Evolutionary conservation across 495 filamentous ascomycete species (phyloP).

Genomic region (Cudoniella acicularis): DNA sequence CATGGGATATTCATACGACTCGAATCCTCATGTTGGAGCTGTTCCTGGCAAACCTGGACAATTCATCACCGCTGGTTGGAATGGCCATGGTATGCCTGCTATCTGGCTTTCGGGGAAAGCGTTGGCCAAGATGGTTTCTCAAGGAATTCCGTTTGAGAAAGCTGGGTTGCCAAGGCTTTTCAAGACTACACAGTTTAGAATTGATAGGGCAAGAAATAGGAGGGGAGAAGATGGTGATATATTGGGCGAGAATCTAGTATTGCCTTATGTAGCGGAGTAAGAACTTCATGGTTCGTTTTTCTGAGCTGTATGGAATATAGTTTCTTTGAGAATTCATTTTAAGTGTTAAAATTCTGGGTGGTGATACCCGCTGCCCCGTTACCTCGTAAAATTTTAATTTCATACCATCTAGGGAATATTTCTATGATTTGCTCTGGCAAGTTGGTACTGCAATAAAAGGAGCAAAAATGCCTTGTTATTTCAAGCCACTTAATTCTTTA

Average conservation of each 20-base stretch:
- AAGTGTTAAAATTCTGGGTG: too few relatives aligned
- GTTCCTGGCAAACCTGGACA: constrained; percentile 40
- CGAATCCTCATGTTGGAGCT: constrained; percentile 20
- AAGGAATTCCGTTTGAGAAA: constrained; percentile 34
- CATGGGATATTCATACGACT: constrained; percentile 45
- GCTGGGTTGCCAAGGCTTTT: constrained; percentile 36
- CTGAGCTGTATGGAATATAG: too few relatives aligned
- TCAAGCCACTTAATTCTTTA: too few relatives aligned
- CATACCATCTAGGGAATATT: too few relatives aligned
- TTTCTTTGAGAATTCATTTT: too few relatives aligned
- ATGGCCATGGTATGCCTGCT: constrained; percentile 52
- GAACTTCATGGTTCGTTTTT: too few relatives aligned
- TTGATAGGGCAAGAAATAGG: constrained; percentile 8
- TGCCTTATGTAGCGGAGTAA: not conserved
- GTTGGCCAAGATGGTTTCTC: constrained; percentile 42
- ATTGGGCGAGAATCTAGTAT: not conserved
- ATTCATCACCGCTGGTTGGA: constrained; percentile 49
- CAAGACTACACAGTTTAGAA: constrained; percentile 32
- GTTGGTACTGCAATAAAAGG: too few relatives aligned
- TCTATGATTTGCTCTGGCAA: too few relatives aligned
- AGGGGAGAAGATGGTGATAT: not conserved
- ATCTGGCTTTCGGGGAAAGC: constrained; percentile 41
- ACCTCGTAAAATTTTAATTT: too few relatives aligned
- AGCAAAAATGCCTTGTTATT: too few relatives aligned
- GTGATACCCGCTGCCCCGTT: too few relatives aligned